Base-by-base conservation (phyloP, 257 asterid genomes). In the Penstemon newberryi region DNA sequence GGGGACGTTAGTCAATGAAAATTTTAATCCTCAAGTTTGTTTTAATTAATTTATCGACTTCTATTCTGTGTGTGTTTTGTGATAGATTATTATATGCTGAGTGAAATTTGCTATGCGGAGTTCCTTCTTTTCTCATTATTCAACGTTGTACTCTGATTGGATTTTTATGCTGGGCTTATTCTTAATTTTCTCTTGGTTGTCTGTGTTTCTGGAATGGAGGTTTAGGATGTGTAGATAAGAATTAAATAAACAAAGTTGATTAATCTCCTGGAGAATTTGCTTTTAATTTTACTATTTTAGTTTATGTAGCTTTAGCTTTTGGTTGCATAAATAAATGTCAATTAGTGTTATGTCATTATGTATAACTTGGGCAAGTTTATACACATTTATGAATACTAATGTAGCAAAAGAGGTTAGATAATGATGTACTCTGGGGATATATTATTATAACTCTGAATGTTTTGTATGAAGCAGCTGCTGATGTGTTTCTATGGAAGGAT, bases 401-500 rank as follows among this genome's bases (percentile, higher is more conserved):
- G 19, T n/a, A 53, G 4, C 19, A 18, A 3, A 53, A 53, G 3
- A 15, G 8, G 8, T 47, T 53, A 7, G 6, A 40, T 64, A 61
- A 25, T 25, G 1, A 1, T 25, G 33, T 25, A 25, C 33, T 25
- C 33, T 2, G 62, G 4, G 13, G 4, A 11, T 8, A 37, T 37
- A 19, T 18, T 25, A 51, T 39, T 1, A 9, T 63, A 66, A 63
- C 68, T 61, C 1, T 25, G 65, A 65, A 5, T 37, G 56, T 43
- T 54, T n/a, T 68, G 49, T 12, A 52, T 76, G 63, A 7, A 49
- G 1, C 84, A 94, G 99, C 78, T 63, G 99, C 99, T 60, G 96
- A 94, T 82, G 76, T 91, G 77, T 75, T 94, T 15, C 79, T 94
- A 65, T 94, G 97, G 99, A 89, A 81, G 83, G 77, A 94, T 82